Evolutionary conservation across 768 basidiomycete genomes (phyloP).

Genomic region (Boletus rufocinnamomeus): DNA sequence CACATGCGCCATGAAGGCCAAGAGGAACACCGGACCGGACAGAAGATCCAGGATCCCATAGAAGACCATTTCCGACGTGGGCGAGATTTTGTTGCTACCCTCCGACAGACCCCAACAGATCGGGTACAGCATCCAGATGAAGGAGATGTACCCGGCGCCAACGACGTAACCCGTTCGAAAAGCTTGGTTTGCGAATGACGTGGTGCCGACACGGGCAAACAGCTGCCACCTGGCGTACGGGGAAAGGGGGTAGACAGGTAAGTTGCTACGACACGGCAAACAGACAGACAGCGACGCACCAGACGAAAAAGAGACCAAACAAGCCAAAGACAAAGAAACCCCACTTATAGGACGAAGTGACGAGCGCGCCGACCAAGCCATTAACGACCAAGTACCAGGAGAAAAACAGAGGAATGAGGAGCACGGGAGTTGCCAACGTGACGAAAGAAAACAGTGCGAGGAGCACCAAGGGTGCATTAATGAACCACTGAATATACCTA

Average conservation of each 20-base stretch:
- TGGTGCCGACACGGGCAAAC: conserved; percentile 29
- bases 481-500: conserved; percentile 57
- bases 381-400: conserved; percentile 46
- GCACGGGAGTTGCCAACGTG: conserved; percentile 48
- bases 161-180: conserved; percentile 32
- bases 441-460: conserved; percentile 49
- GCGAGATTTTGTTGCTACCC: conserved; percentile 51
- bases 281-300: conserved; percentile 35
- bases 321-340: conserved; percentile 50
- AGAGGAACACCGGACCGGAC: conserved; percentile 41
- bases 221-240: conserved; percentile 30
- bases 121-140: conserved; percentile 60
- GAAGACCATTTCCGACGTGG: conserved; percentile 54
- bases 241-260: not conserved
- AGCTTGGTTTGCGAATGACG: conserved; percentile 26
- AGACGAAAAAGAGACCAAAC: conserved; percentile 49
- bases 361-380: conserved; percentile 53
- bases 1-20: conserved; percentile 31
- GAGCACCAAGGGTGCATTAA: conserved; percentile 55
- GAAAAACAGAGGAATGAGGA: conserved; percentile 42
- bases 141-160: conserved; percentile 48
- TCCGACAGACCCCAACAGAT: conserved; percentile 58
- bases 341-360: conserved; percentile 55
- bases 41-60: conserved; percentile 51
- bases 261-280: conserved; percentile 13